phyloP scores from a whole-genome alignment of 176 grass and related monocot genomes.

The Oryza punctata region DNA sequence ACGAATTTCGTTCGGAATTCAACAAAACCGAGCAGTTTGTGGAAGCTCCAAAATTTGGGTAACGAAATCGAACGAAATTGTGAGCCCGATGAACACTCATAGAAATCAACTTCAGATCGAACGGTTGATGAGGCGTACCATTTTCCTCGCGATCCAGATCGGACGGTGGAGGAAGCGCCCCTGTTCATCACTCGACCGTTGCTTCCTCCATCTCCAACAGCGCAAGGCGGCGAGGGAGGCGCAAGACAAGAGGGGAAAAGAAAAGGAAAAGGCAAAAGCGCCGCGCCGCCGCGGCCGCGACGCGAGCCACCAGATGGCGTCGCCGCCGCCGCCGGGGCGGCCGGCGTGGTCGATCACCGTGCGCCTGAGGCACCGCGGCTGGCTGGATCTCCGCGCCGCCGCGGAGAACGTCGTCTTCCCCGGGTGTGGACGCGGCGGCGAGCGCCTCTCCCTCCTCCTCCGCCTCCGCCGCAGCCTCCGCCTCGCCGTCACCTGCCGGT shows the following conservation, averaged over 20 bases:
- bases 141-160: background rate
- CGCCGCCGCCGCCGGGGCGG: background rate
- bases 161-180: background rate
- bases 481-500: conserved; percentile 44
- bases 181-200: background rate
- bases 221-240: too few species aligned
- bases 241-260: too few species aligned
- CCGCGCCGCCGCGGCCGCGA: too few species aligned
- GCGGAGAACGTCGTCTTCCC: conserved; percentile 63
- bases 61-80: too few species aligned
- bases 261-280: background rate
- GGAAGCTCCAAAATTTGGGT: background rate
- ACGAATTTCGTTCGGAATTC: background rate
- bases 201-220: background rate
- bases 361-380: conserved; percentile 51
- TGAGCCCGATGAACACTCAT: too few species aligned
- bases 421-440: conserved; percentile 57
- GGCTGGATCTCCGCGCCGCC: conserved; percentile 55
- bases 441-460: conserved; percentile 64
- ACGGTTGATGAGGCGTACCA: background rate
- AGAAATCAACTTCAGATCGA: background rate
- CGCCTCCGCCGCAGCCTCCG: conserved; percentile 51
- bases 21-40: background rate
- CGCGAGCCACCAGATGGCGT: background rate
- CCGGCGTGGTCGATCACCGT: conserved; percentile 63